A percentile compares a stretch with the other conserved stretches of the same genome.
phyloP scores from a whole-genome alignment of 2,329 filamentous ascomycete genomes.

The Diaporthe sp. region DNA sequence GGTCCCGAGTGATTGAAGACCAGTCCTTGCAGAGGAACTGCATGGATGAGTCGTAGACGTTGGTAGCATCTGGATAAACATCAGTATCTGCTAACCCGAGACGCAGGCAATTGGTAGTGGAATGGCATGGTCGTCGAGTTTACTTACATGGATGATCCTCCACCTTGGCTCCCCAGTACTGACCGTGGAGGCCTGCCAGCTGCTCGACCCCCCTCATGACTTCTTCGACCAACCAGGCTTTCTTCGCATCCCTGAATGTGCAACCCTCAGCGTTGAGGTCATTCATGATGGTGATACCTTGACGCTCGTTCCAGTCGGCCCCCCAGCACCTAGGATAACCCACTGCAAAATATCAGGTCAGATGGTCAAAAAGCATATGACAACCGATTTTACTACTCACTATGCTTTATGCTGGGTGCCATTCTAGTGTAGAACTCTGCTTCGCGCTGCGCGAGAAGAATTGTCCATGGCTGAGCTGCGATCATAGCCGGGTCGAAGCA shows the following conservation, averaged over 20 bases:
- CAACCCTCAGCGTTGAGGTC: slow-evolving; percentile 9
- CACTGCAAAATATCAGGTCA: not conserved
- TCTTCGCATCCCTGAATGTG: not conserved
- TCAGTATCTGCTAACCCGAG: not conserved
- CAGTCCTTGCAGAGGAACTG: not conserved
- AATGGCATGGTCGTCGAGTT: too few relatives aligned
- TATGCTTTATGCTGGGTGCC: not conserved
- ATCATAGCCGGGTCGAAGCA: slow-evolving; percentile 1
- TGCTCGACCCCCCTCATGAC: not conserved
- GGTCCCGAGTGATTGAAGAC: not conserved
- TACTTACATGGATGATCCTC: not conserved
- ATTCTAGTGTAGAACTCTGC: slow-evolving; percentile 4
- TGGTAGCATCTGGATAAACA: not conserved
- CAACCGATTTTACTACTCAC: not conserved
- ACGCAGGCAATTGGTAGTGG: not conserved
- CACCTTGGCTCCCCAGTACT: not conserved
- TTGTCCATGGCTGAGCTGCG: slow-evolving; percentile 18
- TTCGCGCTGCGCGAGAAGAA: slow-evolving; percentile 12
- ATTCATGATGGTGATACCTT: slow-evolving; percentile 4
- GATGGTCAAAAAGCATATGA: not conserved
- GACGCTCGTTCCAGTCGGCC: not conserved
- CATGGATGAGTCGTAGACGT: not conserved
- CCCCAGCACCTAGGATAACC: not conserved
- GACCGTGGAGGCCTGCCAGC: not conserved
- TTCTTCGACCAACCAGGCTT: not conserved